Percentiles rank a stretch among this genome's conserved stretches.
Evolutionary conservation across 495 filamentous ascomycete genomes (phyloP).

Genomic region (Trichoderma parareesei): DNA sequence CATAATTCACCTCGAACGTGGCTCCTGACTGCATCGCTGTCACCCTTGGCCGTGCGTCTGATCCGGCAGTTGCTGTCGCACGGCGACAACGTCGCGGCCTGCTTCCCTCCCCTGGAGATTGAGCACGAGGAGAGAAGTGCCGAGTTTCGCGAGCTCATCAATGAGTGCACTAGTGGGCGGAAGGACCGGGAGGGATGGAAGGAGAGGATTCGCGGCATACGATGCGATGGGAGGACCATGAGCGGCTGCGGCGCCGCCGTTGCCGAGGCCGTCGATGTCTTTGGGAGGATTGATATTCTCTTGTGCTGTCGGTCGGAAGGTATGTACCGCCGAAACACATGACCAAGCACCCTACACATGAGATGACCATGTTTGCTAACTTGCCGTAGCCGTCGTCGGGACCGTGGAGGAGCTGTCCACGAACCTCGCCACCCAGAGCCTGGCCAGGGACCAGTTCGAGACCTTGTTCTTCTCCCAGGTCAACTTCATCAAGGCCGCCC

Average conservation of each 20-base stretch:
- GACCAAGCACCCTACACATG: neutral
- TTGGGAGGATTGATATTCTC: constrained; percentile 81
- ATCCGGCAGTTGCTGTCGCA: constrained; percentile 70
- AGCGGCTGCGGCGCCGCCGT: constrained; percentile 69
- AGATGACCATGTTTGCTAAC: neutral
- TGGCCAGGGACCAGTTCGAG: constrained; percentile 88
- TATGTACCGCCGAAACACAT: constrained; percentile 24
- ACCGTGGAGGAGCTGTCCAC: constrained; percentile 85
- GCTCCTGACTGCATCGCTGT: constrained; percentile 78
- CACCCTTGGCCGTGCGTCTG: constrained; percentile 65
- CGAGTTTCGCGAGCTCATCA: constrained; percentile 48
- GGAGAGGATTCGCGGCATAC: constrained; percentile 46
- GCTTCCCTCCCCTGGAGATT: constrained; percentile 61
- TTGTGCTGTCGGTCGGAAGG: constrained; percentile 82
- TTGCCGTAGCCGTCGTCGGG: constrained; percentile 63
- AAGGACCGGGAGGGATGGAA: constrained; percentile 50
- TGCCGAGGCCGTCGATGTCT: constrained; percentile 73
- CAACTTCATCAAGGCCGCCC: constrained; percentile 85
- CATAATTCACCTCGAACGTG: constrained; percentile 64
- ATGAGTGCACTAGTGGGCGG: constrained; percentile 48
- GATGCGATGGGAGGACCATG: constrained; percentile 49
- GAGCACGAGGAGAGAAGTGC: constrained; percentile 48
- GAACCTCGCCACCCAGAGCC: constrained; percentile 59
- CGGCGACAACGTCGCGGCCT: constrained; percentile 78
- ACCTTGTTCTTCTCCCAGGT: constrained; percentile 89